Evolutionary conservation across 768 basidiomycete genomes (phyloP).

Genomic region (Psilocybe cyanescens): DNA sequence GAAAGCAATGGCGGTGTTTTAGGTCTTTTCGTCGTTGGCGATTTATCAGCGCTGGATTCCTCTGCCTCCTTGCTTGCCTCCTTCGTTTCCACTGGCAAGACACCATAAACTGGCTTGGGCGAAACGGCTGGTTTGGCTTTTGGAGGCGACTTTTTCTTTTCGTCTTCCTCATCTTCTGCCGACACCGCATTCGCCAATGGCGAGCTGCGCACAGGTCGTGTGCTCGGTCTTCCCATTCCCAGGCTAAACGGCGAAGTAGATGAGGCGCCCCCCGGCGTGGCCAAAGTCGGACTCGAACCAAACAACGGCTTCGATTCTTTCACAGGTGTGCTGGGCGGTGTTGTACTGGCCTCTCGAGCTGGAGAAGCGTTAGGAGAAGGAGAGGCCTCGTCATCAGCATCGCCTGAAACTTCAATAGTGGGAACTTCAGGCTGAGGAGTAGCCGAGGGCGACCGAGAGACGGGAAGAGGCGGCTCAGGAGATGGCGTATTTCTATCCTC

Average conservation of each 20-base stretch:
- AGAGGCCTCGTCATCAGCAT: constrained; percentile 29
- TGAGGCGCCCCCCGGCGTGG: constrained; percentile 35
- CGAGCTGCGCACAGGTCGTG: constrained; percentile 76
- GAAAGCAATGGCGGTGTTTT: constrained; percentile 54
- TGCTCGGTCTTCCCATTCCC: constrained; percentile 59
- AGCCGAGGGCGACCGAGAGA: constrained; percentile 56
- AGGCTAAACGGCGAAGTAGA: constrained; percentile 42
- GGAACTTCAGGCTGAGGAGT: constrained; percentile 62
- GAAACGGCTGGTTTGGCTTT: constrained; percentile 30
- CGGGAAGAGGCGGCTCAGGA: constrained; percentile 41
- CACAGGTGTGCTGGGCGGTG: constrained; percentile 67
- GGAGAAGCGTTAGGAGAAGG: constrained; percentile 31
- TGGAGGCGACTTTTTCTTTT: constrained; percentile 22
- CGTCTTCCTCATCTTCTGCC: constrained; percentile 49
- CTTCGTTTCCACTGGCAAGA: constrained; percentile 30
- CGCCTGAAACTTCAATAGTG: constrained; percentile 39
- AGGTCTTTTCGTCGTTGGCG: constrained; percentile 36
- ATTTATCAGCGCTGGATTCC: neutral
- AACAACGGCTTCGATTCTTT: constrained; percentile 43
- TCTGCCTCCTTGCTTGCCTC: constrained; percentile 22
- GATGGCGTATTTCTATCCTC: constrained; percentile 29
- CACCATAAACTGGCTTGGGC: constrained; percentile 41
- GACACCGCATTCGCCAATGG: constrained; percentile 65
- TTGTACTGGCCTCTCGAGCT: constrained; percentile 51
- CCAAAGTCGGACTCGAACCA: constrained; percentile 35